phyloP scores from a whole-genome alignment of 2,329 filamentous ascomycete genomes.

The Hypoxylon sp. region DNA sequence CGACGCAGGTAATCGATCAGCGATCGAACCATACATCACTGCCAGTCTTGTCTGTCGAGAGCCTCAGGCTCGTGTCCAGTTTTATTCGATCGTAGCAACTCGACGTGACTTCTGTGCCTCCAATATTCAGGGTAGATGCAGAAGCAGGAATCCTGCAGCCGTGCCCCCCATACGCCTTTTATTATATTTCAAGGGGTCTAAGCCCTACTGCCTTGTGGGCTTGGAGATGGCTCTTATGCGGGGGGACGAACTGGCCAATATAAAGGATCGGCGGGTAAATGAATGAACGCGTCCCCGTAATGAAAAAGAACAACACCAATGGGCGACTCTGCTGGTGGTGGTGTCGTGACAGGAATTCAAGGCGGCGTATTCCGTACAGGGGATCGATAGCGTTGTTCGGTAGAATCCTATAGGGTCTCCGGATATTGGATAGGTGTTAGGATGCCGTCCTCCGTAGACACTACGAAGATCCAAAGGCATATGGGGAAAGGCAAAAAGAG shows the following conservation, averaged over 20 bases:
- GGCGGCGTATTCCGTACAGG: slow-evolving; percentile 19
- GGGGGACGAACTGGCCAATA: slow-evolving; percentile 30
- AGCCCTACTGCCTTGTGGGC: slow-evolving; percentile 23
- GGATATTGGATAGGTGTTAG: slow-evolving; percentile 12
- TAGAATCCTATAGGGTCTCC: slow-evolving; percentile 4
- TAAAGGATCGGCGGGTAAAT: slow-evolving; percentile 37
- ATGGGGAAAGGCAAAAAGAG: slow-evolving; percentile 16
- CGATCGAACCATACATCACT: slow-evolving; percentile 45
- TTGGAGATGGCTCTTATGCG: slow-evolving; percentile 14
- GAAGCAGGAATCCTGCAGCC: slow-evolving; percentile 16
- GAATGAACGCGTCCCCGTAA: slow-evolving; percentile 28
- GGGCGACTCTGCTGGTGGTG: slow-evolving; percentile 13
- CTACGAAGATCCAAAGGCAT: slow-evolving; percentile 11
- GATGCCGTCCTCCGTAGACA: not conserved
- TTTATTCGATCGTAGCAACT: slow-evolving; percentile 20
- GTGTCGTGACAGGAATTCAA: slow-evolving; percentile 24
- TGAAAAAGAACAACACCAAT: slow-evolving; percentile 30
- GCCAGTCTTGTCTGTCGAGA: slow-evolving; percentile 33
- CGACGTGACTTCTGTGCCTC: slow-evolving; percentile 8
- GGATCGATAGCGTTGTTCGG: slow-evolving; percentile 20
- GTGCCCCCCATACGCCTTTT: slow-evolving; percentile 17
- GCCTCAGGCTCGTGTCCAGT: slow-evolving; percentile 24
- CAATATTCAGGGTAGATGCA: slow-evolving; percentile 9
- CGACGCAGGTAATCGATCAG: slow-evolving; percentile 44
- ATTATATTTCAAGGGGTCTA: slow-evolving; percentile 32